Conservation (phyloP, 164 flowering plant genomes). For the Vitis rotundifolia region DNA sequence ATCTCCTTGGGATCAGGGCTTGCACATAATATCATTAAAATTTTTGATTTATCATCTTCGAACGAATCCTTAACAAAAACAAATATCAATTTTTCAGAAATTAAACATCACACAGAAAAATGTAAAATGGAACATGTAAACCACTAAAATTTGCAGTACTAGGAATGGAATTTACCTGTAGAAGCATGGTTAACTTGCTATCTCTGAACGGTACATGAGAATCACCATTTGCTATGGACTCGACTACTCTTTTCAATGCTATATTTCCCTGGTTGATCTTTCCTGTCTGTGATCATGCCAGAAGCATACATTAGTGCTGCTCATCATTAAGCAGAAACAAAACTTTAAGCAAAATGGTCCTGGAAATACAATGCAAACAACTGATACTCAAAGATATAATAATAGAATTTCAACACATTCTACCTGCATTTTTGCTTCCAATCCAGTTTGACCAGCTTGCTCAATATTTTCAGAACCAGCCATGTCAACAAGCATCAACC, state of each 20-base stretch:
- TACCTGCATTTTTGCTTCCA: constrained; percentile 99
- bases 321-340: too few species aligned
- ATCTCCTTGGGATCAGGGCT: constrained; percentile 97
- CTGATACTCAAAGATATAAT: neutral
- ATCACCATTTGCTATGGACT: constrained; percentile 97
- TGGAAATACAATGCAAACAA: neutral
- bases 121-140: neutral
- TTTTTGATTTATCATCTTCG: constrained; percentile 93
- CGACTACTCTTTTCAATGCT: constrained; percentile 94
- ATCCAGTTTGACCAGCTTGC: constrained; percentile 93
- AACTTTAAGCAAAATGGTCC: neutral
- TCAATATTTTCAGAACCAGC: constrained; percentile 99
- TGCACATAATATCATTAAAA: constrained; percentile 90
- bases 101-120: neutral
- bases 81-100: neutral
- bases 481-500: constrained; percentile 98
- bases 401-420: neutral
- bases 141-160: neutral
- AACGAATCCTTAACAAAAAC: constrained; percentile 72
- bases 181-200: constrained; percentile 95
- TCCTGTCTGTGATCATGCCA: constrained; percentile 62
- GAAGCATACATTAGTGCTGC: neutral
- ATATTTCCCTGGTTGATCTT: constrained; percentile 96
- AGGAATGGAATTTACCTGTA: constrained; percentile 56
- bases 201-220: constrained; percentile 98